Evolutionary conservation across 2,329 filamentous ascomycete genomes (phyloP).

Genomic region (Huntiella savannae): DNA sequence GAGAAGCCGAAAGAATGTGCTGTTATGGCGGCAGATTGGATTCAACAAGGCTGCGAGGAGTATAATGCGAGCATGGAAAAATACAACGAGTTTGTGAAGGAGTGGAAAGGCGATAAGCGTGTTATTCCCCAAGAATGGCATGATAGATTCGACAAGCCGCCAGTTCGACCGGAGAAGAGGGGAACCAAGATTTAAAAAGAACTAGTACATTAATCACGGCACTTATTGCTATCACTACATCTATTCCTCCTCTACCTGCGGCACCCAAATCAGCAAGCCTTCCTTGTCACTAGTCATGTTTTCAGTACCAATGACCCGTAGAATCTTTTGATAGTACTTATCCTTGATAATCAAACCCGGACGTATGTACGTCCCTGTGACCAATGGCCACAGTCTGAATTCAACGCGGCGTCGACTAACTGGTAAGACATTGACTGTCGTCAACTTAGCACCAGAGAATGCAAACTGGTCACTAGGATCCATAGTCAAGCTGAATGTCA

Average conservation of each 20-base stretch:
- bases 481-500: constrained; percentile 84
- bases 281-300: constrained; percentile 49
- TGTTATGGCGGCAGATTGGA: constrained; percentile 34
- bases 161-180: not conserved
- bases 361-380: constrained; percentile 45
- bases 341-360: constrained; percentile 65
- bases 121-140: no score
- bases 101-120: not conserved
- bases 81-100: constrained; percentile 36
- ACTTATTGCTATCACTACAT: not conserved
- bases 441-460: constrained; percentile 74
- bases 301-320: constrained; percentile 63
- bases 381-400: constrained; percentile 55
- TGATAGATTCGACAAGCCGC: no score
- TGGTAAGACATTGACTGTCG: constrained; percentile 63
- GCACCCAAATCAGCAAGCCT: constrained; percentile 43
- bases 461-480: constrained; percentile 84
- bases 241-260: constrained; percentile 15
- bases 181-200: not conserved
- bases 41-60: constrained; percentile 34
- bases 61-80: constrained; percentile 25
- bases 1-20: constrained; percentile 54
- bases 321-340: constrained; percentile 79
- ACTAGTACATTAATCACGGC: not conserved
- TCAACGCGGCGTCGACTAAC: constrained; percentile 55